These are phyloP conservation scores for Mortierella sp. DNA, from an alignment of 371 early-diverging fungal species.

Conservation along the genomic window DNA sequence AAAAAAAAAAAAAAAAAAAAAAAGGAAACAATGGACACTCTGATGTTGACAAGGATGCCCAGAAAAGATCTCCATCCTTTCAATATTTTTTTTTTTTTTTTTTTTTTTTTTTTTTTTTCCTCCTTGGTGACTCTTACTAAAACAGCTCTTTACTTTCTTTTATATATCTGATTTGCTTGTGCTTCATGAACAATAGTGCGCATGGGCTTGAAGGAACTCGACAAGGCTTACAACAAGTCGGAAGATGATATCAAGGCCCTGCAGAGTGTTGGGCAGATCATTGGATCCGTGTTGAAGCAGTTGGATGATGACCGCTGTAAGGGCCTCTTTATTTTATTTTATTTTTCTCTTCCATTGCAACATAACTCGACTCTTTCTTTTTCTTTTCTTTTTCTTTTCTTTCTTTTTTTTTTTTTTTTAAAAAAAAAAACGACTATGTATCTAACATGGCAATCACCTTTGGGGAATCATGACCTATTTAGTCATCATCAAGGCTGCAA, in stretches of 20 bases:
- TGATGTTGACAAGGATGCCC: no score
- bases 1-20: no score
- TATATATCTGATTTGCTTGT: no score
- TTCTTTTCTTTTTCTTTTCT: not conserved
- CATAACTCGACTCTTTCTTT: no score
- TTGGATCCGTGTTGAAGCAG: slow-evolving; percentile 99
- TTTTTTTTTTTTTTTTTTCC: not conserved
- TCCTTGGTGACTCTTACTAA: not conserved
- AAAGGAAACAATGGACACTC: no score
- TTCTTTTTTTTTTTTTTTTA: not conserved
- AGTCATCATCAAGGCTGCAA: slow-evolving; percentile 97
- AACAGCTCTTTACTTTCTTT: no score
- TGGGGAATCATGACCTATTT: no score
- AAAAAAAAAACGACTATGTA: slow-evolving; percentile 51
- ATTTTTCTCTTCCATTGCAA: not conserved
- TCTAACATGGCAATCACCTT: no score
- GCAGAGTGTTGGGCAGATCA: slow-evolving; percentile 98
- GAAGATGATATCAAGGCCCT: slow-evolving; percentile 98
- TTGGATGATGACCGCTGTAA: slow-evolving; percentile 94
- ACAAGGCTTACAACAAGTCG: slow-evolving; percentile 90
- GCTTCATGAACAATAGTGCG: slow-evolving; percentile 69
- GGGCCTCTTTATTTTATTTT: slow-evolving; percentile 6
- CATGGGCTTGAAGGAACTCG: slow-evolving; percentile 79
- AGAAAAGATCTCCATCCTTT: no score
- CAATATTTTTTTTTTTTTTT: not conserved